A percentile compares a stretch with the other conserved stretches of the same genome.
Conservation (phyloP, 2,329 filamentous ascomycete species). For the Monilinia vaccinii-corymbosi region DNA sequence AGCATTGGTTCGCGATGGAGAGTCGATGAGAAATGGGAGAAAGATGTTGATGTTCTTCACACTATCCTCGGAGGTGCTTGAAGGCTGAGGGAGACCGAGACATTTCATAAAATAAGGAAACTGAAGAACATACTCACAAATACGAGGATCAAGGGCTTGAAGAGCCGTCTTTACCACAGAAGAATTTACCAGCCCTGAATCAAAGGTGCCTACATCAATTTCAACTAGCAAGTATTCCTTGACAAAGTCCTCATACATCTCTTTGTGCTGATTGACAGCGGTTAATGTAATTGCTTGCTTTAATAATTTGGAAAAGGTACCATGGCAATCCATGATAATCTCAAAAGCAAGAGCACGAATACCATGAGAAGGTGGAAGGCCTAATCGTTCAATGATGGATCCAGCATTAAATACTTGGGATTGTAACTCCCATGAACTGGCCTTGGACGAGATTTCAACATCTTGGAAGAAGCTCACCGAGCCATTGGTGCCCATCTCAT, state of each 20-base stretch:
- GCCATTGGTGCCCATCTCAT: constrained; percentile 55
- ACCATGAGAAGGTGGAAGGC: constrained; percentile 31
- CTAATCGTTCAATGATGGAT: constrained; percentile 37
- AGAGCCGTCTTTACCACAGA: constrained; percentile 4
- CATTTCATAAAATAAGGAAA: constrained; percentile 22
- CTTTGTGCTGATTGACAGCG: constrained; percentile 13
- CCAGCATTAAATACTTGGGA: constrained; percentile 33
- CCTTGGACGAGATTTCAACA: constrained; percentile 31
- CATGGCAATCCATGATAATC: constrained; percentile 21
- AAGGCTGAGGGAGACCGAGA: constrained; percentile 16
- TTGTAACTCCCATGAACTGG: constrained; percentile 18
- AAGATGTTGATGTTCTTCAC: constrained; percentile 40
- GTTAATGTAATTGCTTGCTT: constrained; percentile 17
- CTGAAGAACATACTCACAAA: constrained; percentile 42
- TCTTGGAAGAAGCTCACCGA: constrained; percentile 62
- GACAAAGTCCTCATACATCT: constrained; percentile 20
- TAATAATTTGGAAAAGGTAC: constrained; percentile 22
- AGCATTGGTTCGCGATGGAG: constrained; percentile 43
- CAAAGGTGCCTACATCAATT: not conserved
- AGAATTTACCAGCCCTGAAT: not conserved
- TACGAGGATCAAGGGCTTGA: constrained; percentile 36
- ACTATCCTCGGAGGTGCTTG: not conserved
- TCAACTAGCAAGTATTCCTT: constrained; percentile 19
- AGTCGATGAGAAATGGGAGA: constrained; percentile 54
- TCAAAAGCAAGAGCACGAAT: constrained; percentile 33